A percentile compares a stretch with the other conserved stretches of the same genome.
These are phyloP conservation scores for Nelumbo lutea DNA, from an alignment of 164 flowering plant species.

Conservation along the genomic window DNA sequence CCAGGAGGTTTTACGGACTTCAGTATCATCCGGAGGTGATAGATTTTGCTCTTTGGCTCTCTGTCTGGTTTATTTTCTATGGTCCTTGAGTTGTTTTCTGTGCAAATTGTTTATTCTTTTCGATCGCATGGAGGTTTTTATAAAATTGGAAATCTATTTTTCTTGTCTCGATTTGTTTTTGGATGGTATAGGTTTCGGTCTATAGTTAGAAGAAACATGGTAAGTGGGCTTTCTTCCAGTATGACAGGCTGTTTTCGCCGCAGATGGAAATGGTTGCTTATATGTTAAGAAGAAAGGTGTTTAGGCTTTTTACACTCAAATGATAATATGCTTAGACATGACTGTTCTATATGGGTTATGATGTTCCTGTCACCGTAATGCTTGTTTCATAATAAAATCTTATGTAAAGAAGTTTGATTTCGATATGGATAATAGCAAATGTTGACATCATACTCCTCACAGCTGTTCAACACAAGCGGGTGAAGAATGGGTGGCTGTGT, in stretches of 20 bases:
- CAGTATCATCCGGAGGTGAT: conserved; percentile 17
- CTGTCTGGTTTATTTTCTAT: background rate
- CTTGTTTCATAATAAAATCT: background rate
- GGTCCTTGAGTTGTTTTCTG: background rate
- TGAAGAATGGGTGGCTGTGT: too few species aligned
- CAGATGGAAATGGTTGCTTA: background rate
- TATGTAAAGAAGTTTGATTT: background rate
- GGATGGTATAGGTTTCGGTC: background rate
- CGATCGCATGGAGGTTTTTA: background rate
- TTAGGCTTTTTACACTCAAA: background rate
- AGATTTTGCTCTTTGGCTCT: background rate
- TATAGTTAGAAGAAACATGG: background rate
- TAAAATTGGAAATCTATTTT: background rate
- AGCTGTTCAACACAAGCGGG: too few species aligned
- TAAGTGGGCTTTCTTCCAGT: background rate
- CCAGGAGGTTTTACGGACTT: conserved; percentile 46
- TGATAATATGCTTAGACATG: background rate
- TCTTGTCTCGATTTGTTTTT: background rate
- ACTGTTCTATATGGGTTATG: background rate
- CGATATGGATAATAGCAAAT: background rate
- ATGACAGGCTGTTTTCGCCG: background rate
- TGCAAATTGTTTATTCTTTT: too few species aligned
- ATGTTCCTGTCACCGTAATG: background rate
- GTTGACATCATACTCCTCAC: background rate
- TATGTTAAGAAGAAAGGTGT: background rate